Conservation (phyloP, 176 grass and related monocot genomes). For the Phoenix dactylifera region DNA sequence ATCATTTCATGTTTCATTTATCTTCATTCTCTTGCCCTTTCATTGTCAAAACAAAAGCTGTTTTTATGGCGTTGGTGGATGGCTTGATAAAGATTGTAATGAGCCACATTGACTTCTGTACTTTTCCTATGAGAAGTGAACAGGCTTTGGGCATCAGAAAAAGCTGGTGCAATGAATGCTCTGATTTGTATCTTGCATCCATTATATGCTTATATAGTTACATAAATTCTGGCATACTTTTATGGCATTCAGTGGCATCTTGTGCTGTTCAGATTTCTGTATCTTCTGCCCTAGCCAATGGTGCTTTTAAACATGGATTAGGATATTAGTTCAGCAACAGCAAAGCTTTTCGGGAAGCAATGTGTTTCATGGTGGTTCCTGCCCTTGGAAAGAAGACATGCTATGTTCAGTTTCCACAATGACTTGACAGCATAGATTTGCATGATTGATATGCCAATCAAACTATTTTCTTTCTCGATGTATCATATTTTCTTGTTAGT, state of each 20-base stretch:
- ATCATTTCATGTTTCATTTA: not conserved
- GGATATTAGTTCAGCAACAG: constrained; percentile 96
- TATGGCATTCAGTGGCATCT: not conserved
- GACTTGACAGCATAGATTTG: constrained; percentile 81
- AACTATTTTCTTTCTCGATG: constrained; percentile 94
- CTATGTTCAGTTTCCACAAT: constrained; percentile 89
- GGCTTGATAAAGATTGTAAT: constrained; percentile 83
- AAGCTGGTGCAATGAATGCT: constrained; percentile 97
- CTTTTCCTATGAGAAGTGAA: constrained; percentile 93
- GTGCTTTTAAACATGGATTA: constrained; percentile 94
- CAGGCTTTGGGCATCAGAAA: constrained; percentile 93
- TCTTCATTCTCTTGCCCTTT: not conserved
- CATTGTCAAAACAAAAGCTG: constrained; percentile 32
- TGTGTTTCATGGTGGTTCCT: constrained; percentile 98
- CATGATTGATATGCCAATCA: constrained; percentile 94
- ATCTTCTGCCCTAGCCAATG: constrained; percentile 84
- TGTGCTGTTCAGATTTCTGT: constrained; percentile 52
- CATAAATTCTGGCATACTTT: constrained; percentile 16
- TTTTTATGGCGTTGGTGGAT: constrained; percentile 82
- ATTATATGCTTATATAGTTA: constrained; percentile 14
- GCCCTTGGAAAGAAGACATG: constrained; percentile 68
- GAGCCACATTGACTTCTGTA: constrained; percentile 80
- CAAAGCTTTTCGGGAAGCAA: constrained; percentile 86
- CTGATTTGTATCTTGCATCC: constrained; percentile 36
- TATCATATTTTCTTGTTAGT: constrained; percentile 9